Conservation (phyloP, 2,329 filamentous ascomycete species). For the Plenodomus lindquistii region DNA sequence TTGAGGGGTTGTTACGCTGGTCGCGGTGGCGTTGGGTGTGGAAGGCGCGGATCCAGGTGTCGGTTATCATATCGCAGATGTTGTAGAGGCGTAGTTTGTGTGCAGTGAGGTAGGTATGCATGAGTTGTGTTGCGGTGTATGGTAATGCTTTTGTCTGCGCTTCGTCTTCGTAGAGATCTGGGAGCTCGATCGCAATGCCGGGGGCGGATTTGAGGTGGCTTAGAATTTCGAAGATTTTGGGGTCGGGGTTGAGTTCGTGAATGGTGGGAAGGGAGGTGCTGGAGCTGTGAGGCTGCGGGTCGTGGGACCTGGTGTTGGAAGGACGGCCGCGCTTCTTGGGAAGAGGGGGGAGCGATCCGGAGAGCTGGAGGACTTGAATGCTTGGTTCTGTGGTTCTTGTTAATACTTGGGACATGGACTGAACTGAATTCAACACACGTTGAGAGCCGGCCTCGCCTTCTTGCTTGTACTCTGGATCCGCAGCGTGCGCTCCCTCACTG, state of each 20-base stretch:
- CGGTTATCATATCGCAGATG: slow-evolving; percentile 35
- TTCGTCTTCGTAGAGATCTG: neutral
- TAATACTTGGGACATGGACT: neutral
- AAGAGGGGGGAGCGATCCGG: too few species aligned
- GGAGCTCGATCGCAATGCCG: neutral
- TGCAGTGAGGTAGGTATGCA: slow-evolving; percentile 30
- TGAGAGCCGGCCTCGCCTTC: neutral
- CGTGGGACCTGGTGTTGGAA: neutral
- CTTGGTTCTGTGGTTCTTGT: neutral
- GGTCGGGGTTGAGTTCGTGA: neutral
- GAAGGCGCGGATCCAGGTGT: slow-evolving; percentile 41
- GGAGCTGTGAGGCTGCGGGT: neutral
- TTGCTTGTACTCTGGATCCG: neutral
- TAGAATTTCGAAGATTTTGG: slow-evolving; percentile 1
- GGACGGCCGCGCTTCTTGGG: neutral
- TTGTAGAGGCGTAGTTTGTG: slow-evolving; percentile 18
- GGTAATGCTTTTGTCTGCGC: neutral
- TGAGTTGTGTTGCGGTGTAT: slow-evolving; percentile 25
- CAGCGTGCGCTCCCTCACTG: too few species aligned
- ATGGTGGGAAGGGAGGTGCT: too few species aligned
- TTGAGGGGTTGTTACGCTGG: neutral
- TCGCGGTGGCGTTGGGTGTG: slow-evolving; percentile 15
- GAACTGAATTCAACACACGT: neutral
- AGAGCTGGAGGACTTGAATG: neutral
- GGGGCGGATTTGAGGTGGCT: neutral